phyloP scores from a whole-genome alignment of 176 grass and related monocot genomes.

The Cenchrus fungigraminus region DNA sequence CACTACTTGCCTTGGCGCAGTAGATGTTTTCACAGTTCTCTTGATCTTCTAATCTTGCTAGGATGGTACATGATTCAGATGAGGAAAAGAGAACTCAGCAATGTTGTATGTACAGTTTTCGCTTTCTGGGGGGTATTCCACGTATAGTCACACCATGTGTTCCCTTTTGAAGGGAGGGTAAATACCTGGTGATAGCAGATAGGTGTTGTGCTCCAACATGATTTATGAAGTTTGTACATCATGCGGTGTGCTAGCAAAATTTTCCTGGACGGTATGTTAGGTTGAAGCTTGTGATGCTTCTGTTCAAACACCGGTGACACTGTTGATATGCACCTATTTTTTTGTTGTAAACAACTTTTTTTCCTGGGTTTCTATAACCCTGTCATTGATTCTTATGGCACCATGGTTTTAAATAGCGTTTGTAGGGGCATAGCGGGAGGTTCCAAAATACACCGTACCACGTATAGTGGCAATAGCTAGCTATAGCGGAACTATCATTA shows the following conservation, averaged over 20 bases:
- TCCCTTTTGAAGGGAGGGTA: constrained; percentile 29
- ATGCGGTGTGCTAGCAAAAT: constrained; percentile 20
- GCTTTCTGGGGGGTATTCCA: constrained; percentile 25
- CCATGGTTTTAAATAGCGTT: no score
- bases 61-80: constrained; percentile 29
- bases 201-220: constrained; percentile 46
- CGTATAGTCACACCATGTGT: constrained; percentile 38
- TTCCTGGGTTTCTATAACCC: constrained; percentile 12
- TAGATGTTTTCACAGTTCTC: constrained; percentile 42
- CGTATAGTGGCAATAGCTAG: no score
- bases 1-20: constrained; percentile 17
- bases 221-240: constrained; percentile 38
- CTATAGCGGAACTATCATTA: no score
- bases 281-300: constrained; percentile 34
- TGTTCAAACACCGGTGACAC: background rate
- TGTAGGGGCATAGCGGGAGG: no score
- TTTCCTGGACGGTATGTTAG: constrained; percentile 7
- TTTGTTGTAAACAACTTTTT: constrained; percentile 8
- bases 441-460: no score
- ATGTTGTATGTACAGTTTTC: constrained; percentile 65
- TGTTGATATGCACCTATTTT: constrained; percentile 34
- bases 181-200: constrained; percentile 21
- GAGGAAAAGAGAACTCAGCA: constrained; percentile 34
- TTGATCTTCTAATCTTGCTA: constrained; percentile 34
- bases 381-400: constrained; percentile 1